A percentile compares a stretch with the other conserved stretches of the same genome.
Evolutionary conservation across 345 rosid species (phyloP).

Genomic region (Eucalyptus brandiana): DNA sequence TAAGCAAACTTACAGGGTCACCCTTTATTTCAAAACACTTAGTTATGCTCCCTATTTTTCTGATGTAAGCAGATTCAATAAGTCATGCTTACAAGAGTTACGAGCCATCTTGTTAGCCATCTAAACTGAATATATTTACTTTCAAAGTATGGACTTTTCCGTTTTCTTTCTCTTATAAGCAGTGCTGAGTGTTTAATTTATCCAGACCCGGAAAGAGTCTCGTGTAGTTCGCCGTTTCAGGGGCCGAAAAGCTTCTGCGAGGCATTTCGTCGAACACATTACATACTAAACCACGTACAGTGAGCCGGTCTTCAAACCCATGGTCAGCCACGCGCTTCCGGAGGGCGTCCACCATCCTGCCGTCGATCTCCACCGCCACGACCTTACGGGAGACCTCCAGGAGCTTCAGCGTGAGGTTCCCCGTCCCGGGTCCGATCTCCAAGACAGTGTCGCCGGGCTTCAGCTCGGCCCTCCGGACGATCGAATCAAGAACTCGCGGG

Average conservation of each 20-base stretch:
- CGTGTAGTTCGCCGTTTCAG: neutral
- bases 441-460: slow-evolving; percentile 53
- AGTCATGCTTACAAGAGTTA: neutral
- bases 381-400: slow-evolving; percentile 46
- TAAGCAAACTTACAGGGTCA: neutral
- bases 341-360: slow-evolving; percentile 70
- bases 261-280: slow-evolving; percentile 44
- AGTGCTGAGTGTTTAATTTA: neutral
- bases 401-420: slow-evolving; percentile 84
- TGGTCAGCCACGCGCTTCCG: slow-evolving; percentile 31
- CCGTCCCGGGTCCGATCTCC: slow-evolving; percentile 92
- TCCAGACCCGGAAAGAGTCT: neutral
- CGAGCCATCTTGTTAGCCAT: neutral
- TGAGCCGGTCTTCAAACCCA: slow-evolving; percentile 30
- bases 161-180: neutral
- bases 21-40: neutral
- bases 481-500: slow-evolving; percentile 55
- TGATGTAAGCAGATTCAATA: neutral
- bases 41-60: neutral
- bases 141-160: neutral
- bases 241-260: neutral
- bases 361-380: slow-evolving; percentile 63
- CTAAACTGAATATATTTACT: neutral
- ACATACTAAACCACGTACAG: slow-evolving; percentile 16
- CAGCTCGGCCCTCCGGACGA: slow-evolving; percentile 44